phyloP scores from a whole-genome alignment of 2,329 filamentous ascomycete genomes.

The Fonsecaea multimorphosa region DNA sequence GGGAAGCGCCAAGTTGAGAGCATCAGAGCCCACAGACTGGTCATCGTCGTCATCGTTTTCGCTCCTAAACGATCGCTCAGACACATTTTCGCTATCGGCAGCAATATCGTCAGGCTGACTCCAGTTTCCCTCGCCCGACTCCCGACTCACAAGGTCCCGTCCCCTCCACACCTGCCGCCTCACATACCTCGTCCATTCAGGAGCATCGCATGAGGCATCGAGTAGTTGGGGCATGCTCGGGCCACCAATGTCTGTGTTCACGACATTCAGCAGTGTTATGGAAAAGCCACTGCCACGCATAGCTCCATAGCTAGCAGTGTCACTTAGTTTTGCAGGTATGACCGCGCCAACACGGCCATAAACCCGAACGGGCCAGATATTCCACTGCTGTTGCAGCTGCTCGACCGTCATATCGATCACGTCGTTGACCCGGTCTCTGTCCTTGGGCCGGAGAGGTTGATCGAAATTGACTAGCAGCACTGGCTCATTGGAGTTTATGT shows the following conservation, averaged over 20 bases:
- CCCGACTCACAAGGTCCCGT: constrained; percentile 29
- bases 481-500: constrained; percentile 39
- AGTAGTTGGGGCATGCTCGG: constrained; percentile 40
- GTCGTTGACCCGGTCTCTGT: not conserved
- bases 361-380: constrained; percentile 37
- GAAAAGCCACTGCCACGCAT: constrained; percentile 18
- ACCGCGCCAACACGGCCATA: constrained; percentile 25
- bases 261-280: constrained; percentile 38
- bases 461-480: constrained; percentile 35
- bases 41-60: constrained; percentile 15
- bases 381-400: constrained; percentile 29
- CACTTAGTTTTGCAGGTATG: not conserved
- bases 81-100: constrained; percentile 21
- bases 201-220: constrained; percentile 31
- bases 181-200: constrained; percentile 29
- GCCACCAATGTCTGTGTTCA: constrained; percentile 40
- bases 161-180: constrained; percentile 36
- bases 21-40: constrained; percentile 20
- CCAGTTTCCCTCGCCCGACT: constrained; percentile 11
- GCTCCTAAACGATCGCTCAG: constrained; percentile 28
- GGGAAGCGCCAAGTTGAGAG: not conserved
- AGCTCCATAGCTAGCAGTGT: not conserved
- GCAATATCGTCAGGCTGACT: not conserved
- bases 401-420: constrained; percentile 21
- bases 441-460: not conserved